Evolutionary conservation across 139 green algal genomes (phyloP).

Genomic region (Micromonas commoda): DNA sequence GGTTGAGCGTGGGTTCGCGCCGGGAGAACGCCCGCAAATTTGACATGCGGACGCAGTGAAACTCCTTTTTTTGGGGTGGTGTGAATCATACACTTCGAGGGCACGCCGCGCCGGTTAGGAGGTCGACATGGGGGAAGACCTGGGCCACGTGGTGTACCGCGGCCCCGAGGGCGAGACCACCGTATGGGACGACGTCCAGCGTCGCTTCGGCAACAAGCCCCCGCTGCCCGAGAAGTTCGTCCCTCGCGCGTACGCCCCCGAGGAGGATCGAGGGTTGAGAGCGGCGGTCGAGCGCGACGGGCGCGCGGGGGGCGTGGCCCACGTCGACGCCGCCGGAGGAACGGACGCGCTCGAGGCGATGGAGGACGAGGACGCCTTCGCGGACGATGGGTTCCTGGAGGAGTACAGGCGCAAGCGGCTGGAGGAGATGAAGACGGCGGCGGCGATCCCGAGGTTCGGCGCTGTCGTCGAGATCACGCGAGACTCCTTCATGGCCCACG

Average conservation of each 20-base stretch:
- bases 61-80: no score
- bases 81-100: no score
- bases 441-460: constrained; percentile 48
- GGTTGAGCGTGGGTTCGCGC: no score
- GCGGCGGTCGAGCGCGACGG: constrained; percentile 21
- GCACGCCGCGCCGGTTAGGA: no score
- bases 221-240: constrained; percentile 52
- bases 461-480: constrained; percentile 56
- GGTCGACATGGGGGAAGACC: constrained; percentile 55
- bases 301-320: no score
- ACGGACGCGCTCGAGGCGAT: constrained; percentile 54
- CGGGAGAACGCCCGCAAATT: no score
- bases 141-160: constrained; percentile 59
- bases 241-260: constrained; percentile 50
- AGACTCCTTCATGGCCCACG: constrained; percentile 67
- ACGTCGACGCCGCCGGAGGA: background rate
- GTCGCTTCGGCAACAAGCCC: constrained; percentile 56
- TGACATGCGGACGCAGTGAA: no score
- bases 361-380: constrained; percentile 60
- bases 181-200: constrained; percentile 80
- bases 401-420: constrained; percentile 59
- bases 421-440: constrained; percentile 52
- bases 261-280: constrained; percentile 30
- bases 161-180: constrained; percentile 60
- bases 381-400: constrained; percentile 65